Conservation (phyloP, 805 yeast species). For the Candida xyloterini region DNA sequence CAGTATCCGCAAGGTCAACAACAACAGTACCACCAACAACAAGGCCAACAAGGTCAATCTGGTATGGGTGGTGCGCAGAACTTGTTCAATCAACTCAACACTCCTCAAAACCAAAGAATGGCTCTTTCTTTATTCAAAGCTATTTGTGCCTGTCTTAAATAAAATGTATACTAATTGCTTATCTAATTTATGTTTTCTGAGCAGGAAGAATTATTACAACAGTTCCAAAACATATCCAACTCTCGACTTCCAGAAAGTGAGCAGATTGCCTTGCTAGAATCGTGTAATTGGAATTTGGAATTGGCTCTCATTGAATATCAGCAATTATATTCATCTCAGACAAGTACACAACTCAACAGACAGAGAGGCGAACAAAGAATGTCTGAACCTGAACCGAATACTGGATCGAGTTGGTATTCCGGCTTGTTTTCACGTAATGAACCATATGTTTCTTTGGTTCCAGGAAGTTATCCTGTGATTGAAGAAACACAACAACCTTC, state of each 20-base stretch:
- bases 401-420: slow-evolving; percentile 4
- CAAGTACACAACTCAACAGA: slow-evolving; percentile 11
- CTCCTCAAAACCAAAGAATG: slow-evolving; percentile 15
- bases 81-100: slow-evolving; percentile 8
- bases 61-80: slow-evolving; percentile 10
- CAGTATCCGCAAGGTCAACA: slow-evolving; percentile 20
- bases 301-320: slow-evolving; percentile 24
- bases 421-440: background rate
- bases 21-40: slow-evolving; percentile 28
- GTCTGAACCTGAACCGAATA: background rate
- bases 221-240: slow-evolving; percentile 21
- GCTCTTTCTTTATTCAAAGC: slow-evolving; percentile 16
- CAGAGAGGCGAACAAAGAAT: slow-evolving; percentile 6
- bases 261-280: slow-evolving; percentile 21
- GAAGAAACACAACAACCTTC: slow-evolving; percentile 19
- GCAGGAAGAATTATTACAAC: slow-evolving; percentile 19
- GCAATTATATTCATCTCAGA: slow-evolving; percentile 22
- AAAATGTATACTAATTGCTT: background rate
- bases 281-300: slow-evolving; percentile 29
- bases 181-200: slow-evolving; percentile 10
- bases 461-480: slow-evolving; percentile 24
- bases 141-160: slow-evolving; percentile 17
- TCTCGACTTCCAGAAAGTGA: slow-evolving; percentile 15
- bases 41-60: background rate
- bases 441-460: slow-evolving; percentile 15